phyloP scores from a whole-genome alignment of 148 eudicot species.

The Pouteria glomerata region DNA sequence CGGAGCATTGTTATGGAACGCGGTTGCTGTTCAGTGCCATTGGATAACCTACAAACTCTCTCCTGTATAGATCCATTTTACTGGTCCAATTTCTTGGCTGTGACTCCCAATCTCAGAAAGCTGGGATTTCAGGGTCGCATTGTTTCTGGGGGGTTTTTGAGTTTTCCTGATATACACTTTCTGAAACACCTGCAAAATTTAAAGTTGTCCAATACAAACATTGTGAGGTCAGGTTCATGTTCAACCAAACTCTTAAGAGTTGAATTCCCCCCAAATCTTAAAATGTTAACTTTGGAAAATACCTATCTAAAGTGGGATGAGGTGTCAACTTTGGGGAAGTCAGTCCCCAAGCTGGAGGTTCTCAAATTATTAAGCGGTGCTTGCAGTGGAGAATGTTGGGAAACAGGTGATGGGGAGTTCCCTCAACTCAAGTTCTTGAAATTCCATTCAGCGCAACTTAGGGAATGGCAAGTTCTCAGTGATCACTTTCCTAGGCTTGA shows the following conservation, averaged over 20 bases:
- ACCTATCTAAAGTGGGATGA: conserved; percentile 12
- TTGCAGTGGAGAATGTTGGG: neutral
- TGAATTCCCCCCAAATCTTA: conserved; percentile 14
- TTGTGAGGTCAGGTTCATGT: too few species aligned
- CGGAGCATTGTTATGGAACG: neutral
- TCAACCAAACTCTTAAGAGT: neutral
- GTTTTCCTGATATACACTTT: conserved; percentile 1
- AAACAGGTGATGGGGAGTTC: neutral
- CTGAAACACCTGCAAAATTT: conserved; percentile 18
- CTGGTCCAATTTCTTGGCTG: neutral
- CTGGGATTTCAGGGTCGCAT: neutral
- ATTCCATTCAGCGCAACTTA: neutral
- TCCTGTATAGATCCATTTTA: neutral
- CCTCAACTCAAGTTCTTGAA: conserved; percentile 7
- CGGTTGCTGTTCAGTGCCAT: too few species aligned
- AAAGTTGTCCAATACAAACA: neutral
- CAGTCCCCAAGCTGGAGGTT: conserved; percentile 10
- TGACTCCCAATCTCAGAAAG: conserved; percentile 11
- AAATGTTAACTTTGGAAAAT: conserved; percentile 8
- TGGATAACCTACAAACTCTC: conserved; percentile 13
- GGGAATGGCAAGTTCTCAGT: neutral
- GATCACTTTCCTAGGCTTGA: conserved; percentile 2
- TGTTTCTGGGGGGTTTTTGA: neutral
- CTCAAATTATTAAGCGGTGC: neutral
- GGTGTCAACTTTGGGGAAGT: conserved; percentile 12